Percentiles rank a stretch among this genome's conserved stretches.
These are phyloP conservation scores for Aspergillus haitiensis DNA, from an alignment of 495 filamentous ascomycete species.

Conservation along the genomic window DNA sequence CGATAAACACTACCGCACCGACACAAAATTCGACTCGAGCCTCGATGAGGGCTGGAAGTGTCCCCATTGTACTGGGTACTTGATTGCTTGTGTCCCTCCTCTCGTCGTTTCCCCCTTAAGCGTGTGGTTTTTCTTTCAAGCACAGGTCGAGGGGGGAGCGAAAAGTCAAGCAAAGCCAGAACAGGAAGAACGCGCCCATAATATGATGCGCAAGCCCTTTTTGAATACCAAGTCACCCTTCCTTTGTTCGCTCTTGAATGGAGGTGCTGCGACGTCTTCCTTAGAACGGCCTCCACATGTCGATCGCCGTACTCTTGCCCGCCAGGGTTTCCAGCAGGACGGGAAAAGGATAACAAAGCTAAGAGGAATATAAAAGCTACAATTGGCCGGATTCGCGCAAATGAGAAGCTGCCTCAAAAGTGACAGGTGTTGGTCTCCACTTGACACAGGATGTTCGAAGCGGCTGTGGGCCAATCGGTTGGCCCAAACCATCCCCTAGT, in stretches of 20 bases:
- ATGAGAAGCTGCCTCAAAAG: neutral
- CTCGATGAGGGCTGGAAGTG: neutral
- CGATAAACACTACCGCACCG: neutral
- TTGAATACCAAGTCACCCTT: neutral
- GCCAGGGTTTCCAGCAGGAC: neutral
- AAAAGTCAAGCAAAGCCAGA: neutral
- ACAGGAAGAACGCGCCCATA: neutral
- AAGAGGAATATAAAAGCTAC: neutral
- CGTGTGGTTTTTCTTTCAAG: neutral
- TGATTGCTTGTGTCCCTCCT: neutral
- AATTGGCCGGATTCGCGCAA: neutral
- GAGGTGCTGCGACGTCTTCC: neutral
- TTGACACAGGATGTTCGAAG: neutral
- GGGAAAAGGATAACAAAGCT: neutral
- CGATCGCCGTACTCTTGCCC: neutral
- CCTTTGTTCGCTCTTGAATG: neutral
- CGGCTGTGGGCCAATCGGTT: neutral
- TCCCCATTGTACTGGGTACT: neutral
- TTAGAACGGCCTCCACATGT: neutral
- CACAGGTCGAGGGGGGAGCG: neutral
- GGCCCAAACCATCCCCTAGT: neutral
- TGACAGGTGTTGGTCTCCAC: neutral
- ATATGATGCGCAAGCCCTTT: neutral
- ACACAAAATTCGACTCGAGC: constrained; percentile 5
- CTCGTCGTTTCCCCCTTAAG: constrained; percentile 1